Evolutionary conservation across 495 filamentous ascomycete species (phyloP).

Genomic region (Aspergillus kassunensis): DNA sequence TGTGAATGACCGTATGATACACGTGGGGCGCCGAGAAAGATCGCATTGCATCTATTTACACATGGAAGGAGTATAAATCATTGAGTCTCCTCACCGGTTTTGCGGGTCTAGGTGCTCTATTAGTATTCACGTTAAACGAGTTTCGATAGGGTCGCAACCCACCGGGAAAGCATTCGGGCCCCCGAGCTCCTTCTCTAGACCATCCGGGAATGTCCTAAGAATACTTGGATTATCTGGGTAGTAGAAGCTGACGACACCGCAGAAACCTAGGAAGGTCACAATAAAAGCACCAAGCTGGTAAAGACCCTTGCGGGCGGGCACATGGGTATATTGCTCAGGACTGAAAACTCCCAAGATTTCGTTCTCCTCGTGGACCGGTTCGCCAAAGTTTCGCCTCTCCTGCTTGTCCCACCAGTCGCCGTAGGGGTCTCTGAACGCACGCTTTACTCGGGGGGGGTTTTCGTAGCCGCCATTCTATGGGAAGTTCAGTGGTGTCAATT

Average conservation of each 20-base stretch:
- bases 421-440: conserved; percentile 86
- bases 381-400: conserved; percentile 91
- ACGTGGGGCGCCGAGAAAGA: conserved; percentile 35
- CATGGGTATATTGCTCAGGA: conserved; percentile 84
- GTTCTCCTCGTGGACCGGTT: conserved; percentile 95
- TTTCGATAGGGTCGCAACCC: conserved; percentile 16
- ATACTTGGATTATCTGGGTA: conserved; percentile 85
- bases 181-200: conserved; percentile 81
- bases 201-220: conserved; percentile 76
- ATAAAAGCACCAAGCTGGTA: conserved; percentile 74
- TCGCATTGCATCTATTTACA: conserved; percentile 47
- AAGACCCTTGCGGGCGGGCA: conserved; percentile 64
- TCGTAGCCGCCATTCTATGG: conserved; percentile 85
- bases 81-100: conserved; percentile 40
- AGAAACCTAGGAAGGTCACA: conserved; percentile 62
- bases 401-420: conserved; percentile 97
- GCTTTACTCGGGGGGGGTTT: conserved; percentile 80
- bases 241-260: conserved; percentile 61
- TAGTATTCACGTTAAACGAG: conserved; percentile 4
- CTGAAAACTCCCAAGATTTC: conserved; percentile 91
- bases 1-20: conserved; percentile 21
- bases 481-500: conserved; percentile 15
- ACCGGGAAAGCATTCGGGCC: conserved; percentile 52
- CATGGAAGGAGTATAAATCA: conserved; percentile 29
- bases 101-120: conserved; percentile 34